phyloP scores from a whole-genome alignment of 768 basidiomycete species.

The Suillus weaverae region DNA sequence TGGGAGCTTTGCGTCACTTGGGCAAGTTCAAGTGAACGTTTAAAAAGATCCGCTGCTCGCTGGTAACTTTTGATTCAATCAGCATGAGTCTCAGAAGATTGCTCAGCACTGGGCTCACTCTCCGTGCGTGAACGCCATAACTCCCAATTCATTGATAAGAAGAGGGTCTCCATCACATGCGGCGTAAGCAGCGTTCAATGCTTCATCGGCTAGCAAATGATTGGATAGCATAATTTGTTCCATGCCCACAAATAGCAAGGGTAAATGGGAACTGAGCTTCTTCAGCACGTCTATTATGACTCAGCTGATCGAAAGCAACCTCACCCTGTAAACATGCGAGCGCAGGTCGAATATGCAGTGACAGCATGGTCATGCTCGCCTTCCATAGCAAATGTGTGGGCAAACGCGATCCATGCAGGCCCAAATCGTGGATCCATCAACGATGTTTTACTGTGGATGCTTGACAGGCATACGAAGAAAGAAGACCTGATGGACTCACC shows the following conservation, averaged over 20 bases:
- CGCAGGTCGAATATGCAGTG: constrained; percentile 96
- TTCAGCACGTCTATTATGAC: constrained; percentile 9
- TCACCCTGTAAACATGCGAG: constrained; percentile 92
- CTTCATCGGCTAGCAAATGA: constrained; percentile 78
- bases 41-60: constrained; percentile 68
- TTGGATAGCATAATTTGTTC: constrained; percentile 93
- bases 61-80: constrained; percentile 54
- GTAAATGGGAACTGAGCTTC: constrained; percentile 85
- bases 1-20: constrained; percentile 84
- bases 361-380: constrained; percentile 99
- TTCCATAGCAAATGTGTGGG: constrained; percentile 94
- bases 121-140: constrained; percentile 86
- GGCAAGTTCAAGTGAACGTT: constrained; percentile 76
- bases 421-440: constrained; percentile 96
- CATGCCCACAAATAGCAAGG: constrained; percentile 96
- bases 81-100: not conserved
- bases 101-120: constrained; percentile 49
- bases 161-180: constrained; percentile 90
- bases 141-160: constrained; percentile 88
- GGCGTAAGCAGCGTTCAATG: constrained; percentile 74
- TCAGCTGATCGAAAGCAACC: constrained; percentile 19
- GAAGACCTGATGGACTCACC: constrained; percentile 47
- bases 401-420: constrained; percentile 97
- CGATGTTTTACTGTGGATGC: constrained; percentile 76
- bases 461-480: constrained; percentile 11